These are phyloP conservation scores for Aspergillus ostianus DNA, from an alignment of 495 filamentous ascomycete genomes.

Conservation along the genomic window DNA sequence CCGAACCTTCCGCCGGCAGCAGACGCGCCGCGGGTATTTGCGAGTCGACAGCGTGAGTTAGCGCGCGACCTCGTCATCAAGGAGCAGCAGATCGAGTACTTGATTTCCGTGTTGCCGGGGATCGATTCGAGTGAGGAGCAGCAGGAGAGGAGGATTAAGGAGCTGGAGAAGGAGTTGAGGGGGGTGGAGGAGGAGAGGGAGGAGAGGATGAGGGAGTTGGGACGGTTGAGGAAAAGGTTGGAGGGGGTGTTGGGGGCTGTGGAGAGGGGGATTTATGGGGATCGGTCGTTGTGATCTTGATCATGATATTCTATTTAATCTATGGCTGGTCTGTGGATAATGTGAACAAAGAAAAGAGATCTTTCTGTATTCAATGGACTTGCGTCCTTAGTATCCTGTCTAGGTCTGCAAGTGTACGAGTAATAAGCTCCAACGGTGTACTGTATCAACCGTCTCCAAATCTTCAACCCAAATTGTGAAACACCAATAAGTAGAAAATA, in stretches of 20 bases:
- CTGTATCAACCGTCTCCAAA: neutral
- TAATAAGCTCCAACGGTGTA: neutral
- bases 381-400: neutral
- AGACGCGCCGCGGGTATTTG: conserved; percentile 64
- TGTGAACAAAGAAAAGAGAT: neutral
- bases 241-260: conserved; percentile 57
- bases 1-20: conserved; percentile 43
- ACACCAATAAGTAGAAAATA: neutral
- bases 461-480: neutral
- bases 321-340: neutral
- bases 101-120: conserved; percentile 83
- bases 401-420: neutral
- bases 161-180: conserved; percentile 73
- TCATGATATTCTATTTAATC: neutral
- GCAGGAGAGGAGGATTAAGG: conserved; percentile 71
- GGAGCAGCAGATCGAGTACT: conserved; percentile 88
- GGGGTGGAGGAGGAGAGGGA: conserved; percentile 69
- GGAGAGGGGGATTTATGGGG: conserved; percentile 38
- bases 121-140: conserved; percentile 80
- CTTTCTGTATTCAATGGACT: neutral
- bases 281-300: conserved; percentile 11
- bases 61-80: conserved; percentile 84
- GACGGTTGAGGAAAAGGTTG: conserved; percentile 61
- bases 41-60: conserved; percentile 71
- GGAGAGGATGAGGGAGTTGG: conserved; percentile 69